These are phyloP conservation scores for Xylaria digitata DNA, from an alignment of 2,329 filamentous ascomycete species.

Conservation along the genomic window DNA sequence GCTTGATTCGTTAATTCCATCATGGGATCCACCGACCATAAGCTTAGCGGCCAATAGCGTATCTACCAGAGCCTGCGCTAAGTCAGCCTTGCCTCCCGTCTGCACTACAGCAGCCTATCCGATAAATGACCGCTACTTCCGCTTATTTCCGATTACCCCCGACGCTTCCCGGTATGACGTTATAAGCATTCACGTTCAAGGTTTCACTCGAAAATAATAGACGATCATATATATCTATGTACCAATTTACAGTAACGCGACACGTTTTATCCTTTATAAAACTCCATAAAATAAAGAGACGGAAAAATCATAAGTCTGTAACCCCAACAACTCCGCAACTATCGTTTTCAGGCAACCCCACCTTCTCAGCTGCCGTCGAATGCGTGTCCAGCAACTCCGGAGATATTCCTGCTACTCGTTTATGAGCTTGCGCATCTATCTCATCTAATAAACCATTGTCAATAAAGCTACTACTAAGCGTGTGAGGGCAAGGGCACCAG, in stretches of 20 bases:
- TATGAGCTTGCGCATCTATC: slow-evolving; percentile 18
- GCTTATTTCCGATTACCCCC: slow-evolving; percentile 19
- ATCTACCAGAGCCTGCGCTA: slow-evolving; percentile 1
- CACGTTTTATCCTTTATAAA: too few species aligned
- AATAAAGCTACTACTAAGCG: slow-evolving; percentile 14
- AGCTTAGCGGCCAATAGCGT: slow-evolving; percentile 21
- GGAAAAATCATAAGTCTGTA: too few species aligned
- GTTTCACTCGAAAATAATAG: too few species aligned
- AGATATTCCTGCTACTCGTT: background rate
- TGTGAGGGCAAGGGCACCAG: slow-evolving; percentile 31
- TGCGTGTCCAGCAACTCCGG: too few species aligned
- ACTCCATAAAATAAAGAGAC: too few species aligned
- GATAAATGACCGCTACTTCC: background rate
- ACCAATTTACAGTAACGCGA: too few species aligned
- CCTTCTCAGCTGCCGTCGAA: background rate
- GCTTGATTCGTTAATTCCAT: slow-evolving; percentile 33
- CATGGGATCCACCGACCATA: slow-evolving; percentile 12
- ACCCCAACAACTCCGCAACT: too few species aligned
- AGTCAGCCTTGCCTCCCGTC: slow-evolving; percentile 32
- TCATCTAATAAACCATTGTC: slow-evolving; percentile 13
- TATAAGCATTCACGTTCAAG: too few species aligned
- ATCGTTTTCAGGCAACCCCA: background rate
- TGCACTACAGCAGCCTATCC: background rate
- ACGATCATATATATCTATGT: too few species aligned
- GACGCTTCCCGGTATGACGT: background rate